Base-by-base conservation (phyloP, 108 stramenopile species). In the Cyclotella cryptica region DNA sequence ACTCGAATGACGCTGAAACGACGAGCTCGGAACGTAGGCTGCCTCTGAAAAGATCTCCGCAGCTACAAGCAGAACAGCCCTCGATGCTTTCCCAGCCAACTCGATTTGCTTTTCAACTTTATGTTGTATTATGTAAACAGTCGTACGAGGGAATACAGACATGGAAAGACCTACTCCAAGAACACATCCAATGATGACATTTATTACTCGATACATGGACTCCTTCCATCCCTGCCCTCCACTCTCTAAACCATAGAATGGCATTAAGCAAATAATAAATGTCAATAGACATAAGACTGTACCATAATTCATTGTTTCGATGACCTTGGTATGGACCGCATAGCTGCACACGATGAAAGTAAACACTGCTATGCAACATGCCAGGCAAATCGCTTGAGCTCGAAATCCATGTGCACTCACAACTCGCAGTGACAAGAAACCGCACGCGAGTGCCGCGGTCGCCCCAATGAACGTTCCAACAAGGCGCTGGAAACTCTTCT, bases 101-200 rank as follows among this genome's bases (percentile, higher is more conserved):
- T 17, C n/a, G 9, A 49, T 49, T 49, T 49, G 47, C 47, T 49
- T 49, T 49, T 17, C 47, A 17, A 49, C 18, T 9, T 49, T 49
- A n/a, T 49, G 18, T 9, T 49, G 47, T n/a, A 49, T n/a, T 49
- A n/a, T 49, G n/a, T 3, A 49, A 49, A 49, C 47, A 49, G 47
- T 49, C n/a, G 47, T 3, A 17, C 47, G 47, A 7, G 47, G 47
- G 9, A 49, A 49, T 49, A 49, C n/a, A 3, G n/a, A 17, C 47
- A 49, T 49, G 15, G 47, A 49, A n/a, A 49, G n/a, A 49, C 47
- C 47, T n/a, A 49, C 47, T n/a, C 47, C 47, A 9, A 49, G 47
- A 49, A 49, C 15, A n/a, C 47, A 49, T n/a, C 47, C 47, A 49
- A 49, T 49, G n/a, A 49, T 17, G 18, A 49, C 47, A 49, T 49